A percentile compares a stretch with the other conserved stretches of the same genome.
These are phyloP conservation scores for Rhytidiadelphus loreus DNA, from an alignment of 225 moss, liverwort and hornwort genomes.

Conservation along the genomic window DNA sequence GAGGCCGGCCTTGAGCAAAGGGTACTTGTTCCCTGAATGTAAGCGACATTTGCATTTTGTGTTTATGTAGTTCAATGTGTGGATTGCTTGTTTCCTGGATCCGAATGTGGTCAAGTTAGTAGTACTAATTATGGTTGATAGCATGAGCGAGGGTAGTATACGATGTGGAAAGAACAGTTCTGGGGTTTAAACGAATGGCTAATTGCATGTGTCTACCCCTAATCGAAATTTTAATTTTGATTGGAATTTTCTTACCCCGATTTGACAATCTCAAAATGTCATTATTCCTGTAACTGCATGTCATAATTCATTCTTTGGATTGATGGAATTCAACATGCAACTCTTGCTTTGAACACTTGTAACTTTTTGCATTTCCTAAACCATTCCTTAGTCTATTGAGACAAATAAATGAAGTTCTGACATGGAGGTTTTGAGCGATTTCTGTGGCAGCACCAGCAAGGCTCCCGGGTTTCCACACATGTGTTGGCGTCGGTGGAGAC, in stretches of 20 bases:
- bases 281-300: neutral
- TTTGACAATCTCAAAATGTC: neutral
- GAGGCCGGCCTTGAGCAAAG: conserved; percentile 47
- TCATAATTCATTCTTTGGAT: neutral
- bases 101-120: neutral
- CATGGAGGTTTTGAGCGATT: neutral
- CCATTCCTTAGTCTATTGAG: neutral
- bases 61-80: neutral
- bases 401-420: neutral
- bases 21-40: conserved; percentile 49
- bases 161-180: neutral
- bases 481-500: conserved; percentile 71
- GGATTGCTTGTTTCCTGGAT: neutral
- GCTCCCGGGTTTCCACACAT: conserved; percentile 83
- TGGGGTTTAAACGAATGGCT: neutral
- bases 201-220: neutral
- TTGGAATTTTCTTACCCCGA: too few species aligned
- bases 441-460: conserved; percentile 74
- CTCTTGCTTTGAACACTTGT: neutral
- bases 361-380: neutral
- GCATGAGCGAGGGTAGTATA: neutral
- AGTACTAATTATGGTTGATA: neutral
- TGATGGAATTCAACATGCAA: neutral
- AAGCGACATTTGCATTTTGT: neutral
- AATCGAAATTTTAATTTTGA: too few species aligned